phyloP scores from a whole-genome alignment of 805 yeast species.

The Wickerhamiella brachini region DNA sequence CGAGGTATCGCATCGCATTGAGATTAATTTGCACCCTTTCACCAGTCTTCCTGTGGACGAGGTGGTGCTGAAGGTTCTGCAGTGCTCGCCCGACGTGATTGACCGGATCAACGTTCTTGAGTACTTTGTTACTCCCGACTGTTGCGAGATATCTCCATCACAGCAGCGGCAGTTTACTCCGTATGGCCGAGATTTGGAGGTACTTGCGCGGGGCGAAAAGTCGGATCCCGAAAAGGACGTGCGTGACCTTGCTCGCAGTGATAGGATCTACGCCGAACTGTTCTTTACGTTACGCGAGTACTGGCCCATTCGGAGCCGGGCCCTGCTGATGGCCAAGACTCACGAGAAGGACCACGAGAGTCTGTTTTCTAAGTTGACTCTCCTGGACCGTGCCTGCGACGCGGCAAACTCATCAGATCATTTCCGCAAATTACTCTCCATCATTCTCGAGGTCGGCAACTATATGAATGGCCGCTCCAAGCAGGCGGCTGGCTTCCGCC shows the following conservation, averaged over 20 bases:
- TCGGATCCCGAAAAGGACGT: constrained; percentile 57
- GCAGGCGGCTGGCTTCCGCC: constrained; percentile 84
- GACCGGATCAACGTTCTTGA: constrained; percentile 65
- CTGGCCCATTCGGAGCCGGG: constrained; percentile 87
- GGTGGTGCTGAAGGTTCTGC: constrained; percentile 54
- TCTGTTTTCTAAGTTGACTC: constrained; percentile 47
- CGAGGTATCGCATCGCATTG: constrained; percentile 88
- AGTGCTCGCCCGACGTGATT: constrained; percentile 61
- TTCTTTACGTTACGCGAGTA: constrained; percentile 74
- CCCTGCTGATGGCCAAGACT: constrained; percentile 52
- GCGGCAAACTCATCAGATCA: constrained; percentile 52
- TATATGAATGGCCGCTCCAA: constrained; percentile 90
- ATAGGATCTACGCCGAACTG: constrained; percentile 67
- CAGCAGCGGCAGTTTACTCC: constrained; percentile 65
- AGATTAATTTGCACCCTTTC: constrained; percentile 78
- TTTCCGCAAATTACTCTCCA: constrained; percentile 59
- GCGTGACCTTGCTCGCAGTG: constrained; percentile 70
- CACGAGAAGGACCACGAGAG: constrained; percentile 71
- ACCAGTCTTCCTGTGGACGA: constrained; percentile 47
- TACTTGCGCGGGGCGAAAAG: constrained; percentile 26
- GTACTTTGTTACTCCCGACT: constrained; percentile 61
- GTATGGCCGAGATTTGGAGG: constrained; percentile 46
- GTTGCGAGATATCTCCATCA: constrained; percentile 61
- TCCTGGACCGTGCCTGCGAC: constrained; percentile 60
- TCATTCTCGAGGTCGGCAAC: constrained; percentile 85